Evolutionary conservation across 306 rosid genomes (phyloP).

Genomic region (Inga laurina): DNA sequence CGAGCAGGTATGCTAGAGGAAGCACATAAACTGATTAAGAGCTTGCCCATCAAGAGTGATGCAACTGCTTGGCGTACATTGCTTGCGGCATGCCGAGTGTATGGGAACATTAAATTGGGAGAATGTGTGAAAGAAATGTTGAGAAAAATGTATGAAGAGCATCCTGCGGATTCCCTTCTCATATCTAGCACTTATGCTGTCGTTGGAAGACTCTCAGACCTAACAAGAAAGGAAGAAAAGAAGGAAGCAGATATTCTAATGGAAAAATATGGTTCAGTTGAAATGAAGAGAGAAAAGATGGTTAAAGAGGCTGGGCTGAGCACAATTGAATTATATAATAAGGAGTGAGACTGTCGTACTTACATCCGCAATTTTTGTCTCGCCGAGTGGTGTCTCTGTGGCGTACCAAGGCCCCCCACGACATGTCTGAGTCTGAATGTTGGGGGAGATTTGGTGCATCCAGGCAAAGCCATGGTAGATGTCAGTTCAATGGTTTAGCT

Average conservation of each 20-base stretch:
- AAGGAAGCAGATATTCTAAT: constrained; percentile 32
- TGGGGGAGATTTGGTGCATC: not conserved
- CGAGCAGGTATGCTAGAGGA: constrained; percentile 75
- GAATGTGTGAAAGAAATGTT: constrained; percentile 53
- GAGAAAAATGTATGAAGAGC: constrained; percentile 43
- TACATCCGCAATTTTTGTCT: not conserved
- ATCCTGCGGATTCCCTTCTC: constrained; percentile 72
- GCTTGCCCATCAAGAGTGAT: constrained; percentile 61
- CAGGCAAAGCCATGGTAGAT: not conserved
- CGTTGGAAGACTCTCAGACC: constrained; percentile 69
- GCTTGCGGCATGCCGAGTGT: constrained; percentile 70
- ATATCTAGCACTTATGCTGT: constrained; percentile 60
- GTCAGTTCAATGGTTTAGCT: not conserved
- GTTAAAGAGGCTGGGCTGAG: constrained; percentile 65
- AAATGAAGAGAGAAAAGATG: constrained; percentile 28
- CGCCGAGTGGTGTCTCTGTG: not conserved
- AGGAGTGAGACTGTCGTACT: constrained; percentile 14
- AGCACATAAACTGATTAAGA: constrained; percentile 58
- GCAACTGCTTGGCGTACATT: constrained; percentile 72
- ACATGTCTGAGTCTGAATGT: not conserved
- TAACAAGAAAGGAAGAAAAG: constrained; percentile 36
- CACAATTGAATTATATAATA: constrained; percentile 51
- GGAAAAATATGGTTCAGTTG: constrained; percentile 24
- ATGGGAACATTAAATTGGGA: constrained; percentile 60
- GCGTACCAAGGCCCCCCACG: not conserved